Evolutionary conservation across 2,329 filamentous ascomycete genomes (phyloP).

Genomic region (Aspergillus bombycis): DNA sequence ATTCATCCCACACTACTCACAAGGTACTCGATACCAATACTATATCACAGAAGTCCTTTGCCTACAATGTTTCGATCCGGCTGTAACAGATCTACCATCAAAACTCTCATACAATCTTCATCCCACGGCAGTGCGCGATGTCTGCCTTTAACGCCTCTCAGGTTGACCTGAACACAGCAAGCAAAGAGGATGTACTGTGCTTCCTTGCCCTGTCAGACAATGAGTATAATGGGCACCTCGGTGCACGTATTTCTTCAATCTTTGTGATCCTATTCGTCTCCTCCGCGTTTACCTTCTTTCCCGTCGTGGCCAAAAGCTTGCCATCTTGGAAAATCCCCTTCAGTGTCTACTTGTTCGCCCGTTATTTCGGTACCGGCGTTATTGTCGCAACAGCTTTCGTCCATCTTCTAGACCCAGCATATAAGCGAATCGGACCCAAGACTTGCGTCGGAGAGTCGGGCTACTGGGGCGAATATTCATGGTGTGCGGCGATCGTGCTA

Average conservation of each 20-base stretch:
- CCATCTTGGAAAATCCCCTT: constrained; percentile 46
- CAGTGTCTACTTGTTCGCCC: constrained; percentile 51
- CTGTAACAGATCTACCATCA: not conserved
- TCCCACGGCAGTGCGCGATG: constrained; percentile 12
- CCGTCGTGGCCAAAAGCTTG: constrained; percentile 46
- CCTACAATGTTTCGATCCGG: not conserved
- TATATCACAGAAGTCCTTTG: not conserved
- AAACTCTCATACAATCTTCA: not conserved
- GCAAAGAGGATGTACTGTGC: constrained; percentile 53
- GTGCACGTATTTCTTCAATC: constrained; percentile 47
- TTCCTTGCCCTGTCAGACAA: constrained; percentile 52
- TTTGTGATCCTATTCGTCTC: constrained; percentile 51
- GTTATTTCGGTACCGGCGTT: constrained; percentile 53
- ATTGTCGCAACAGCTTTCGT: constrained; percentile 53
- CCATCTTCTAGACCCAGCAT: constrained; percentile 53
- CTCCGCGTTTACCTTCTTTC: constrained; percentile 48
- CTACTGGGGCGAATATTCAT: constrained; percentile 55
- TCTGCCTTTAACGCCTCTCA: constrained; percentile 41
- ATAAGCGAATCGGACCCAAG: constrained; percentile 47
- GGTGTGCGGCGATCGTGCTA: constrained; percentile 57
- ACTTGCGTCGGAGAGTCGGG: constrained; percentile 59
- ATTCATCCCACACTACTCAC: not conserved
- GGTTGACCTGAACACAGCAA: constrained; percentile 50
- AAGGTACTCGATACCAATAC: not conserved
- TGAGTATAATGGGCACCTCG: constrained; percentile 57